Conservation (phyloP, 345 rosid genomes). For the Citrus sinensis region DNA sequence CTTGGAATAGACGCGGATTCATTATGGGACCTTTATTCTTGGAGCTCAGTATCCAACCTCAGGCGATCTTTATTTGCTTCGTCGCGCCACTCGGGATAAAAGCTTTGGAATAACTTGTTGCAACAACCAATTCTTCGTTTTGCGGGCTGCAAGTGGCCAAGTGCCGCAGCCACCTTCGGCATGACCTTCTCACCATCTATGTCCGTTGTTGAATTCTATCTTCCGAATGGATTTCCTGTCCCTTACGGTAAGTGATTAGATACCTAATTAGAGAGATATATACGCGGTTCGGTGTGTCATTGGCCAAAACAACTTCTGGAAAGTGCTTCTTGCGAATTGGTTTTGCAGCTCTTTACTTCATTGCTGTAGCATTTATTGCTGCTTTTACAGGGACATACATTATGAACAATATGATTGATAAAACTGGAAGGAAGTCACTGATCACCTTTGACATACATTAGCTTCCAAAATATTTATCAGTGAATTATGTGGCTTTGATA, state of each 20-base stretch:
- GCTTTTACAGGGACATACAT: conserved; percentile 18
- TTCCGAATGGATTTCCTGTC: conserved; percentile 20
- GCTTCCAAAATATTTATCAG: conserved; percentile 19
- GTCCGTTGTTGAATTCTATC: conserved; percentile 25
- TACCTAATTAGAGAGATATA: no score
- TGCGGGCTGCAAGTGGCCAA: conserved; percentile 3
- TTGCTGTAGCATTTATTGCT: neutral
- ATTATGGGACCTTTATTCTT: conserved; percentile 38
- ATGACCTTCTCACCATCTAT: conserved; percentile 26
- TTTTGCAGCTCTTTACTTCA: conserved; percentile 20
- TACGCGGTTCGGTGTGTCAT: neutral
- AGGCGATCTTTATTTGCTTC: neutral
- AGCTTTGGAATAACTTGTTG: neutral
- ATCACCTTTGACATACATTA: neutral
- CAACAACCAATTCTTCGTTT: neutral
- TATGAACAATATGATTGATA: conserved; percentile 6
- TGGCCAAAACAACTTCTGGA: neutral
- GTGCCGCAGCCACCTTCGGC: conserved; percentile 20
- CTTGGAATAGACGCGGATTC: conserved; percentile 46
- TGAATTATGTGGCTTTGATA: neutral
- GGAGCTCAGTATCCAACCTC: conserved; percentile 44
- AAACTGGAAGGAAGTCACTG: neutral
- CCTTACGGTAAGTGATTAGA: conserved; percentile 5
- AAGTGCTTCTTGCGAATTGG: neutral
- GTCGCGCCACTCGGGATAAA: neutral